Percentiles rank a stretch among this genome's conserved stretches.
Evolutionary conservation across 257 asterid genomes (phyloP).

Genomic region (Ophiorrhiza pumila): DNA sequence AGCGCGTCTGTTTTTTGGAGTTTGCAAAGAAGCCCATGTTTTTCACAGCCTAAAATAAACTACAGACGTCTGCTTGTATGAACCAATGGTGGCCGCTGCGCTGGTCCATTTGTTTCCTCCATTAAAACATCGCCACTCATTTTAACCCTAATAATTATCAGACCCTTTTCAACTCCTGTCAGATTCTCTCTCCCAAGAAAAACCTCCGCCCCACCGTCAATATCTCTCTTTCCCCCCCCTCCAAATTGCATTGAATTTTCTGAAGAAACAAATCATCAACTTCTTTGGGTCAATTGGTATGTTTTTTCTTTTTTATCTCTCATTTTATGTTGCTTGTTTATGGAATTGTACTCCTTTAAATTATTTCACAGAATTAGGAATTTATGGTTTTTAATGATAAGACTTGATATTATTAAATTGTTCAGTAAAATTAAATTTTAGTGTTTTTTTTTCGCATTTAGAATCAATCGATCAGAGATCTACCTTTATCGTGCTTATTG

Average conservation of each 20-base stretch:
- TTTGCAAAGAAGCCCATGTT: neutral
- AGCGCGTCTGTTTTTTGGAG: neutral
- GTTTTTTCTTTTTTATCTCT: neutral
- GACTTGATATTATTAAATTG: too few relatives aligned
- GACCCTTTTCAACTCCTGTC: too few relatives aligned
- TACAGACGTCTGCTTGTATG: too few relatives aligned
- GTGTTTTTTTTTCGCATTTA: too few relatives aligned
- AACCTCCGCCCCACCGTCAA: too few relatives aligned
- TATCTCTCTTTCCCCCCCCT: neutral
- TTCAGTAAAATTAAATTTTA: too few relatives aligned
- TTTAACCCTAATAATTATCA: too few relatives aligned
- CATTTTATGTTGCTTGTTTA: neutral
- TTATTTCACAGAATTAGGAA: neutral
- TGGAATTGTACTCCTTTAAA: too few relatives aligned
- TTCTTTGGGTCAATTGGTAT: constrained; percentile 4
- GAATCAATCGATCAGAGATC: neutral
- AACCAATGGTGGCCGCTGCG: constrained; percentile 32
- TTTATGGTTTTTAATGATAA: too few relatives aligned
- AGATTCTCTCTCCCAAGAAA: too few relatives aligned
- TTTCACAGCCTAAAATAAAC: too few relatives aligned
- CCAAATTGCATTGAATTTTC: neutral
- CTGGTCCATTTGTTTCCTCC: constrained; percentile 35
- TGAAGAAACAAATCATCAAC: neutral
- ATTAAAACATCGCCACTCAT: constrained; percentile 32
- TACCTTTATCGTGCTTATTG: neutral